A percentile compares a stretch with the other conserved stretches of the same genome.
phyloP scores from a whole-genome alignment of 108 stramenopile species.

The Cyclotella baltica region DNA sequence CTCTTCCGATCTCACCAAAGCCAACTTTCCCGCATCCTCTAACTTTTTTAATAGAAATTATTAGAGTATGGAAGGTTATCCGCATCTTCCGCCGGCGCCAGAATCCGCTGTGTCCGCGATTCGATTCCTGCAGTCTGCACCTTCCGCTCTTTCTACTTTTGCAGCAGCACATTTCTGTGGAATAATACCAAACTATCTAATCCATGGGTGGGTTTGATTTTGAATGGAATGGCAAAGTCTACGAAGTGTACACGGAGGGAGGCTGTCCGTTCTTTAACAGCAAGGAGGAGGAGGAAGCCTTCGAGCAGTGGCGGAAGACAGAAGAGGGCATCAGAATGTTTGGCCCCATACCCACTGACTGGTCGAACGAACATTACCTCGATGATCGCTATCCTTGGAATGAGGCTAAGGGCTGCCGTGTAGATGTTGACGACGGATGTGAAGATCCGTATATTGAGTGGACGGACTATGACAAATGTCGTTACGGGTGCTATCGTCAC shows the following conservation, averaged over 20 bases:
- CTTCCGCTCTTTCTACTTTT: too few species aligned
- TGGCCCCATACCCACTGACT: constrained; percentile 22
- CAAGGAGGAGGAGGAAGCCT: constrained; percentile 19
- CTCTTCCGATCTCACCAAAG: too few species aligned
- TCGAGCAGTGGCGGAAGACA: constrained; percentile 14
- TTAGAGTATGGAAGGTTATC: too few species aligned
- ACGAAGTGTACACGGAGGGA: not conserved
- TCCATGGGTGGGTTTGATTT: not conserved
- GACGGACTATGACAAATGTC: not conserved
- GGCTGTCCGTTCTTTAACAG: constrained; percentile 8
- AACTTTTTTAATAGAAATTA: too few species aligned
- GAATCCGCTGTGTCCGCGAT: too few species aligned
- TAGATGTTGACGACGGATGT: not conserved
- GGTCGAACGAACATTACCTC: constrained; percentile 24
- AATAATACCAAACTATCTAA: too few species aligned
- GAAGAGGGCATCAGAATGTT: constrained; percentile 7
- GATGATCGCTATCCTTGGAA: constrained; percentile 27
- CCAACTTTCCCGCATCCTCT: too few species aligned
- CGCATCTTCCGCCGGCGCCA: too few species aligned
- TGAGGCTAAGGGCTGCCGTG: constrained; percentile 1
- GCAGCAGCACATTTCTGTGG: too few species aligned
- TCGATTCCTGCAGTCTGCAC: too few species aligned
- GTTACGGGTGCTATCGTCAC: too few species aligned
- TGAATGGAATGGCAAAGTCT: not conserved
- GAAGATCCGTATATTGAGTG: not conserved